Base-by-base conservation (phyloP, 2,329 filamentous ascomycete species). In the Arachnomyces sp. region DNA sequence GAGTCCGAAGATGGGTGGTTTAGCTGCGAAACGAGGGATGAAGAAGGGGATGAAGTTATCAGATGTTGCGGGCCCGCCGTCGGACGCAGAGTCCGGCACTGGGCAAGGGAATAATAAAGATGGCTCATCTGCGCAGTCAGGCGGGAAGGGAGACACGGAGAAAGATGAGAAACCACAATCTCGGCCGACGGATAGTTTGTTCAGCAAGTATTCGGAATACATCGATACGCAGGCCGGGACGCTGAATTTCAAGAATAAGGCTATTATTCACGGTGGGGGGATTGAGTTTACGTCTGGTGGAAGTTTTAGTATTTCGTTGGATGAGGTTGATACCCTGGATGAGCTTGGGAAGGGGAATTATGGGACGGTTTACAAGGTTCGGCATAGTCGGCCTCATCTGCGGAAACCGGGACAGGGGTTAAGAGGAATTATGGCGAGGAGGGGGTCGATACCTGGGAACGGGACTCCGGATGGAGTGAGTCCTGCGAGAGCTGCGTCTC, bases 311-410 rank as follows among this genome's bases (percentile, higher is more conserved):
- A 96, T 98, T 56, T 96, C 90, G 3, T 72, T 98, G 31, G 90
- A 98, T 56, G 90, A 98, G 61, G 84, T 98, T 4, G 87, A 96
- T 53, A 90, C 86, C 1, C 60, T 96, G 43, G 87, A 90, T 46
- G 92, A 98, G 67, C 70, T 98, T 9, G 92, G 92, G 34, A 98
- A 96, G 64, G 92, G 92, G 31, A 98, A 98, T 60, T 98, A 98
- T 55, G 92, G 92, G 44, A 96, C 90, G 1, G 92, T 98, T 3
- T 96, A 94, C 73, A 95, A 92, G 63, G 92, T 96, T 42, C 79
- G 82, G 53, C 92, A 98, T 65, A 79, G 84, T 42, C 81, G 87
- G 55, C 77, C 78, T 6, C 71, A 72, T 34, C 72, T 81, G 59
- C 70, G 78, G 39, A 72, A 71, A 55, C 72, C 73, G 7, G 78